Evolutionary conservation across 2,329 filamentous ascomycete species (phyloP).

Genomic region (Colletotrichum musae): DNA sequence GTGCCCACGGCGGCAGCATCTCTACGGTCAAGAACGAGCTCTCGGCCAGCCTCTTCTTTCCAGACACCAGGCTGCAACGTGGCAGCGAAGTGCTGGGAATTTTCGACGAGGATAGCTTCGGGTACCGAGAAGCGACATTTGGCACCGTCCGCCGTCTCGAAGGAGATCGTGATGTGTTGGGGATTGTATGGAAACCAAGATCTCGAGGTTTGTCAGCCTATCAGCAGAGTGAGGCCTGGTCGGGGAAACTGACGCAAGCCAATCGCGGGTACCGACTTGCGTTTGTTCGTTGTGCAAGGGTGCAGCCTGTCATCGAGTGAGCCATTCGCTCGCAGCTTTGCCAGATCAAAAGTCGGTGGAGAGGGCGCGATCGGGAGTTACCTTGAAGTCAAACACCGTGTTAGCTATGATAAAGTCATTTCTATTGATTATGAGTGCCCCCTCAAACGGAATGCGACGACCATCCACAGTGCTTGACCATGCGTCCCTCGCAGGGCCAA

Average conservation of each 20-base stretch:
- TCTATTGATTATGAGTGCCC: not conserved
- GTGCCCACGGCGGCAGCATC: constrained; percentile 18
- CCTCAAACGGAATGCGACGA: not conserved
- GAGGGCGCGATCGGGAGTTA: not conserved
- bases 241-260: constrained; percentile 20
- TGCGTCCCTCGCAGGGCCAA: too few species aligned
- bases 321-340: too few species aligned
- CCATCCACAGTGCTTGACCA: not conserved
- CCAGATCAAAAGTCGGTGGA: not conserved
- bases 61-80: not conserved
- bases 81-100: constrained; percentile 11
- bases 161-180: constrained; percentile 18
- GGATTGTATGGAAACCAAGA: constrained; percentile 31
- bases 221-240: not conserved
- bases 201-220: not conserved
- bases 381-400: constrained; percentile 19
- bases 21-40: not conserved
- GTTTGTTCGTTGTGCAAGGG: constrained; percentile 12
- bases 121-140: constrained; percentile 3
- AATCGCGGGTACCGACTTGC: constrained; percentile 17
- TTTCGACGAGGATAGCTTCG: constrained; percentile 8
- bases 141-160: not conserved
- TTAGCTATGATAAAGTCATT: constrained; percentile 4
- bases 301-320: constrained; percentile 7
- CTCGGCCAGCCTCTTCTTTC: constrained; percentile 11